A percentile compares a stretch with the other conserved stretches of the same genome.
phyloP scores from a whole-genome alignment of 331 rosid genomes.

The Cydonia oblonga region DNA sequence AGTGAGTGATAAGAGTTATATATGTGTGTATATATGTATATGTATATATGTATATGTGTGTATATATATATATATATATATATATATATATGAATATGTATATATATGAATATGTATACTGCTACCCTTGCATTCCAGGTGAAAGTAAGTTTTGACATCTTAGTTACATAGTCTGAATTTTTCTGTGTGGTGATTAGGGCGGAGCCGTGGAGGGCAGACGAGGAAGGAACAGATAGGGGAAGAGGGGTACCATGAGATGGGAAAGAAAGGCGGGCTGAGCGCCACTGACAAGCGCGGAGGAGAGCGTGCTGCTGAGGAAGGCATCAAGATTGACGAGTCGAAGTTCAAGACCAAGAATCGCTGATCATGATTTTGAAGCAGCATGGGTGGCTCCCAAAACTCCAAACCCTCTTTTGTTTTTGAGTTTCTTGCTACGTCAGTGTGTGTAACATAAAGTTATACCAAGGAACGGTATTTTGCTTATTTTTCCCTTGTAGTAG shows the following conservation, averaged over 20 bases:
- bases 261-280: constrained; percentile 64
- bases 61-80: accelerated
- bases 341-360: constrained; percentile 25
- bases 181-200: constrained; percentile 15
- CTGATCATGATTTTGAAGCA: not conserved
- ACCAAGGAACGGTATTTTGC: too few species aligned
- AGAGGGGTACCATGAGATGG: constrained; percentile 60
- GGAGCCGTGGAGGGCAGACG: constrained; percentile 57
- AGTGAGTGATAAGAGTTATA: too few species aligned
- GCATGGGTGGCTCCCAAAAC: not conserved
- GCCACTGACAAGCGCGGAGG: constrained; percentile 43
- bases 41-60: too few species aligned
- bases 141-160: too few species aligned
- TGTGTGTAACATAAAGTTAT: not conserved
- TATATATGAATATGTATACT: too few species aligned
- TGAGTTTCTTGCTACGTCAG: not conserved
- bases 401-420: not conserved
- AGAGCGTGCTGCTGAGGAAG: constrained; percentile 45
- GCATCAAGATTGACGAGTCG: constrained; percentile 51
- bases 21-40: too few species aligned
- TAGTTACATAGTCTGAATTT: too few species aligned
- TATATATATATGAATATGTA: too few species aligned
- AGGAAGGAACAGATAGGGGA: constrained; percentile 52
- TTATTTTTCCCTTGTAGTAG: too few species aligned
- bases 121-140: too few species aligned